Evolutionary conservation across 1,284 basidiomycete genomes (phyloP).

Genomic region (Cutaneotrichosporon sp.): DNA sequence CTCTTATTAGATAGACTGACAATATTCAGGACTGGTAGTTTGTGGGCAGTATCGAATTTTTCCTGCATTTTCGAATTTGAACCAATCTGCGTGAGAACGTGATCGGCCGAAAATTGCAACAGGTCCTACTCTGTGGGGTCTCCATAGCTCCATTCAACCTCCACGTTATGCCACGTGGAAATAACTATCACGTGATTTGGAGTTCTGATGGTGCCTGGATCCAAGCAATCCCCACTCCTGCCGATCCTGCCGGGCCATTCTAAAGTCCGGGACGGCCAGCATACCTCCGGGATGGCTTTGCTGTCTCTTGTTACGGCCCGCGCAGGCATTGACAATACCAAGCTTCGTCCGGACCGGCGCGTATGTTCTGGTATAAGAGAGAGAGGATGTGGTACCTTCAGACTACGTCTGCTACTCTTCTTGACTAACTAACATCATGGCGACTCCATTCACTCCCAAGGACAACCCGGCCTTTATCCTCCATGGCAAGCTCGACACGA

Average conservation of each 20-base stretch:
- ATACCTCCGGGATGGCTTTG: too few species aligned
- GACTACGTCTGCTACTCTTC: neutral
- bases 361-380: neutral
- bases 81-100: slow-evolving; percentile 1
- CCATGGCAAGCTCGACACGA: slow-evolving; percentile 40
- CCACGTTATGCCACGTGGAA: neutral
- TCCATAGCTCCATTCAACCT: neutral
- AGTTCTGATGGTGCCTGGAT: neutral
- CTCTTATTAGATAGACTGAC: too few species aligned
- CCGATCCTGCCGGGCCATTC: too few species aligned
- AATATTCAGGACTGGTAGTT: too few species aligned
- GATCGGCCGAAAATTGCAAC: slow-evolving; percentile 1
- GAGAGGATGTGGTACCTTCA: neutral
- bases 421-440: slow-evolving; percentile 10
- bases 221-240: too few species aligned
- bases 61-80: slow-evolving; percentile 6
- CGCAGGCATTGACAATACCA: neutral
- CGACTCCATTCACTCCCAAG: slow-evolving; percentile 35
- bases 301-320: too few species aligned
- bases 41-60: neutral
- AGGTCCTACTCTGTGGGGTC: neutral
- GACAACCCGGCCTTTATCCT: slow-evolving; percentile 50
- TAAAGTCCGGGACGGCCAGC: too few species aligned
- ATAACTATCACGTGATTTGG: neutral
- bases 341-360: neutral